Evolutionary conservation across 2,329 filamentous ascomycete species (phyloP).

Genomic region (Hirsutella minnesotensis): DNA sequence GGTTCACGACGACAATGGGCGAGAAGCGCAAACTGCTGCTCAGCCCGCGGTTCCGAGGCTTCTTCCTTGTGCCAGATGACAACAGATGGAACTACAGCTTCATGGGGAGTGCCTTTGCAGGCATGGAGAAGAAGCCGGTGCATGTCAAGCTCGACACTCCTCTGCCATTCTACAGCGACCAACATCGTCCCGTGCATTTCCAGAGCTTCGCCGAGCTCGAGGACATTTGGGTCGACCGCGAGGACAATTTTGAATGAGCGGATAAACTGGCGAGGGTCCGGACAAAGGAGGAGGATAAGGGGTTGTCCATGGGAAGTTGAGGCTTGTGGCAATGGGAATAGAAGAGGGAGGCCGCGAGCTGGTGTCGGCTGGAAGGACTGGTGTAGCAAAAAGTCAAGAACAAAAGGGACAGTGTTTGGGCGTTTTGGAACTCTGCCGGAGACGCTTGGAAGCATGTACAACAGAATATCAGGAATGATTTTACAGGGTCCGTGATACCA

Average conservation of each 20-base stretch:
- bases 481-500: too few relatives aligned
- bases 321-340: not conserved
- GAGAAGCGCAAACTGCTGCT: conserved; percentile 91
- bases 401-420: too few relatives aligned
- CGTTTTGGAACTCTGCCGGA: too few relatives aligned
- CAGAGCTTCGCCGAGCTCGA: conserved; percentile 95
- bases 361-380: too few relatives aligned
- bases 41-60: conserved; percentile 86
- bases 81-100: conserved; percentile 97
- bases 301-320: not conserved
- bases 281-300: not conserved
- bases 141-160: conserved; percentile 93
- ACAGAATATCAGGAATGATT: too few relatives aligned
- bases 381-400: too few relatives aligned
- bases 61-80: conserved; percentile 88
- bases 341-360: too few relatives aligned
- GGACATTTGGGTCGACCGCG: conserved; percentile 88
- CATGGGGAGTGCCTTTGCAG: conserved; percentile 81
- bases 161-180: conserved; percentile 77
- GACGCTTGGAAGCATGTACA: too few relatives aligned
- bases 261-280: not conserved
- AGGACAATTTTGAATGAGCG: conserved; percentile 78
- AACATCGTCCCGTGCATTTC: conserved; percentile 90
- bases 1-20: conserved; percentile 85
- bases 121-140: conserved; percentile 80